phyloP scores from a whole-genome alignment of 768 basidiomycete species.

The Podaxis sp. region DNA sequence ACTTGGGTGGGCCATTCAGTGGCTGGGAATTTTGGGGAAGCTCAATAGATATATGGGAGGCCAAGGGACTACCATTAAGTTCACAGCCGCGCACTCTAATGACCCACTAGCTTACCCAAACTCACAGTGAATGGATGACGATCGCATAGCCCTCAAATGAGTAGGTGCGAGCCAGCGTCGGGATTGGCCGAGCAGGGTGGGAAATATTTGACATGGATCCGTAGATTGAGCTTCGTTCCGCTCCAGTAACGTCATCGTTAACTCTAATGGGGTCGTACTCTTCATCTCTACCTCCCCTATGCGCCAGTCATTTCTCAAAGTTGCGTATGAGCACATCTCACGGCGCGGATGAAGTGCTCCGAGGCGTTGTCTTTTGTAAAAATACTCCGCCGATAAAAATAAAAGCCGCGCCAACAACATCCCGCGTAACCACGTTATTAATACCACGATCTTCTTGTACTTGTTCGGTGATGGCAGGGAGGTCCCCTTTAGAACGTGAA shows the following conservation, averaged over 20 bases:
- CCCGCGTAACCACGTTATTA: neutral
- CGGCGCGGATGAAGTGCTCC: neutral
- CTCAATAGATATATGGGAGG: neutral
- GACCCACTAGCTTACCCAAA: neutral
- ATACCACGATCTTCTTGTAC: neutral
- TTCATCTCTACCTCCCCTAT: neutral
- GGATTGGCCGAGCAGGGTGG: conserved; percentile 5
- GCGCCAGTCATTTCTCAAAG: neutral
- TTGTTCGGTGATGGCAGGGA: neutral
- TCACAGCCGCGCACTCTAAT: neutral
- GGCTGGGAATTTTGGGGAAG: neutral
- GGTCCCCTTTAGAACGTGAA: neutral
- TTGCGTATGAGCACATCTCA: neutral
- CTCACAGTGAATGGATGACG: neutral
- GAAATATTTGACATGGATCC: neutral
- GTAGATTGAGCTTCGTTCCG: neutral
- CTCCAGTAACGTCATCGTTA: neutral
- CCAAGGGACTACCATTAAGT: neutral
- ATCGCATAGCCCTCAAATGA: neutral
- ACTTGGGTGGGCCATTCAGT: neutral
- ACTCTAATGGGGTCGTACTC: neutral
- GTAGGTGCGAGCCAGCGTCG: conserved; percentile 13
- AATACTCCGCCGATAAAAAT: conserved; percentile 1
- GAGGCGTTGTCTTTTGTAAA: neutral
- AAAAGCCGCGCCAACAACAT: neutral